Evolutionary conservation across 306 rosid genomes (phyloP), one percentile per base, ranked within the genome.

Genomic region (Dryas alaskensis): DNA sequence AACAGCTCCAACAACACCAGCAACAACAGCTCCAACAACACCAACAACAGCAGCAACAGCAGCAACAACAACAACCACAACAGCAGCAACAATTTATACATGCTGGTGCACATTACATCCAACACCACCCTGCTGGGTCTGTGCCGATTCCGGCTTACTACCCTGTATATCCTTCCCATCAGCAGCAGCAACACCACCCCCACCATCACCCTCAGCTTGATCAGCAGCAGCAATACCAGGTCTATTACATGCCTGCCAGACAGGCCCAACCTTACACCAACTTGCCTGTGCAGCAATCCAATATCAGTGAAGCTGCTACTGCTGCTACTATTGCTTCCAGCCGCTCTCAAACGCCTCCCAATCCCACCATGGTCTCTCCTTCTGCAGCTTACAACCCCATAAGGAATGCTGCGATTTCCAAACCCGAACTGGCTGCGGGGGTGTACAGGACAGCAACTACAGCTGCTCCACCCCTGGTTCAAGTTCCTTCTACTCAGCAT

Each of bases 81-180:
- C 87, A 75, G 3, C 78, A 77, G 44, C 90, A 79, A 45, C 83
- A 89, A 86, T 89, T 76, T 73, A 79, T 94, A 0, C 98, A 87
- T 4, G 74, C 81, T 0, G 92, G 92, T 58, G 73, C 96, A 14
- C 98, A 89, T 67, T 94, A 85, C 85, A 79, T 91, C 67, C 97
- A 86, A 51, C 97, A 85, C 10, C 81, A 85, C 47, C 89, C 92
- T 57, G 65, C 86, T 40, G 92, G 87, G 44, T 67, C 85, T 3
- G 60, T 84, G 64, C 89, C 81, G 7, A 70, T 91, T 43, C 77
- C 92, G 10, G 81, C 97, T 12, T 94, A 87, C 62, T 94, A 80
- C 82, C 96, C 95, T 69, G 88, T 92, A 62, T 93, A 94, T 86
- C 90, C 92, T 70, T 74, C 97, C 69, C 97, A 90, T 84, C 98